Evolutionary conservation across 192 early-diverging fungal genomes (phyloP).

Genomic region (Podila horticola): DNA sequence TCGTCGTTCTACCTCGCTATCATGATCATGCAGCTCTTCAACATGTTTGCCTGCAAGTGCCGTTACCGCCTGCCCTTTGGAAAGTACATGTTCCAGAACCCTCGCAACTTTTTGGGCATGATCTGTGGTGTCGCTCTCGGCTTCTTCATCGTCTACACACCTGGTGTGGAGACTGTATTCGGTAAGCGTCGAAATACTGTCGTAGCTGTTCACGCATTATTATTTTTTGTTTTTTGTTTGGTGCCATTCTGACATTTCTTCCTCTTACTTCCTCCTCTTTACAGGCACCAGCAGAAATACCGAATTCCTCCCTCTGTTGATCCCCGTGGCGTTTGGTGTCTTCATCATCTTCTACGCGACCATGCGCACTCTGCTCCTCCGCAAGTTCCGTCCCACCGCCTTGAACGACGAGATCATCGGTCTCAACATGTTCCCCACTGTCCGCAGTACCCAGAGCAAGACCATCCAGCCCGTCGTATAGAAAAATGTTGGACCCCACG

Average conservation of each 20-base stretch:
- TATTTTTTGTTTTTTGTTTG: too few species aligned
- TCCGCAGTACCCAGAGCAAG: slow-evolving; percentile 43
- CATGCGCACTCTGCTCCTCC: slow-evolving; percentile 69
- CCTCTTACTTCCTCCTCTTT: too few species aligned
- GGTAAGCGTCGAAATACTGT: slow-evolving; percentile 64
- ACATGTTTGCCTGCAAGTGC: slow-evolving; percentile 94
- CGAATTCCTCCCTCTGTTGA: slow-evolving; percentile 77
- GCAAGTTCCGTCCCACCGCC: slow-evolving; percentile 69
- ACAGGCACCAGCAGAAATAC: slow-evolving; percentile 3
- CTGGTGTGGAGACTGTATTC: slow-evolving; percentile 83
- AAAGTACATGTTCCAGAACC: slow-evolving; percentile 85
- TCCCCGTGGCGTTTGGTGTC: slow-evolving; percentile 86
- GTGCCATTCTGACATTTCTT: too few species aligned
- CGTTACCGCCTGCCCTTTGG: slow-evolving; percentile 81
- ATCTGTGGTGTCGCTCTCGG: slow-evolving; percentile 74
- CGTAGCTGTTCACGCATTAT: too few species aligned
- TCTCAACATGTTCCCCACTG: slow-evolving; percentile 66
- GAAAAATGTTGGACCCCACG: background rate
- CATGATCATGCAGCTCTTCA: slow-evolving; percentile 92
- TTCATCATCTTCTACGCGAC: slow-evolving; percentile 81
- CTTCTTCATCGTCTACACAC: slow-evolving; percentile 84
- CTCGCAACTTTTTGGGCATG: slow-evolving; percentile 74
- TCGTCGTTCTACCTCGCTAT: slow-evolving; percentile 81
- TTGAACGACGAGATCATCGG: slow-evolving; percentile 84
- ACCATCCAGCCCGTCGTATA: slow-evolving; percentile 21